Conservation (phyloP, 768 basidiomycete genomes). For the Mycena kentingensis region DNA sequence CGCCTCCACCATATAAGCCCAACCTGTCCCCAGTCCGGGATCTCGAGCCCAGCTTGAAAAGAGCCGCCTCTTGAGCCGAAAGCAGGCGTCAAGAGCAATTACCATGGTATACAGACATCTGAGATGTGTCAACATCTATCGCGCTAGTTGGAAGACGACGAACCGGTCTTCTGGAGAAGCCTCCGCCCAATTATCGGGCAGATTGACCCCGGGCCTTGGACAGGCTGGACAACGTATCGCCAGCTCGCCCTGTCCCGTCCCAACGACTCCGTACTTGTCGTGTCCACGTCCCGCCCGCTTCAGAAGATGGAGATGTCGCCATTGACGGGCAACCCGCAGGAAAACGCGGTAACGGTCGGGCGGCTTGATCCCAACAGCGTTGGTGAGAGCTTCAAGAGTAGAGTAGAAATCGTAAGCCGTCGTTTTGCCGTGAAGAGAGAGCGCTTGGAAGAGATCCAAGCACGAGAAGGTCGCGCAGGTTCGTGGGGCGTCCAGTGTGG, state of each 20-base stretch:
- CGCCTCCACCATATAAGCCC: conserved; percentile 1
- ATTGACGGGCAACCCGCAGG: conserved; percentile 4
- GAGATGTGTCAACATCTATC: background rate
- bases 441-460: conserved; percentile 1
- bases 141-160: too few relatives aligned
- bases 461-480: conserved; percentile 4
- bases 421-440: conserved; percentile 11
- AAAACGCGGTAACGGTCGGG: conserved; percentile 6
- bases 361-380: conserved; percentile 2
- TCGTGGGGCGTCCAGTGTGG: conserved; percentile 18
- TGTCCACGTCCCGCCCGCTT: conserved; percentile 11
- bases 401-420: conserved; percentile 21
- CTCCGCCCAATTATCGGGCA: conserved; percentile 14
- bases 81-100: background rate
- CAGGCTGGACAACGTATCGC: conserved; percentile 24
- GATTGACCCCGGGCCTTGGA: conserved; percentile 20
- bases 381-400: conserved; percentile 6
- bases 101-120: too few relatives aligned
- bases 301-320: background rate
- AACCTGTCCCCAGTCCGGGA: too few relatives aligned
- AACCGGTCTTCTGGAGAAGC: too few relatives aligned
- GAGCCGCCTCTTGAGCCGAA: conserved; percentile 1
- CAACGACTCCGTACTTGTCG: background rate
- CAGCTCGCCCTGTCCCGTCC: conserved; percentile 9
- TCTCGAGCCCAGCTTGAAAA: background rate